Evolutionary conservation across 306 rosid species (phyloP).

Genomic region (Ormosia emarginata): DNA sequence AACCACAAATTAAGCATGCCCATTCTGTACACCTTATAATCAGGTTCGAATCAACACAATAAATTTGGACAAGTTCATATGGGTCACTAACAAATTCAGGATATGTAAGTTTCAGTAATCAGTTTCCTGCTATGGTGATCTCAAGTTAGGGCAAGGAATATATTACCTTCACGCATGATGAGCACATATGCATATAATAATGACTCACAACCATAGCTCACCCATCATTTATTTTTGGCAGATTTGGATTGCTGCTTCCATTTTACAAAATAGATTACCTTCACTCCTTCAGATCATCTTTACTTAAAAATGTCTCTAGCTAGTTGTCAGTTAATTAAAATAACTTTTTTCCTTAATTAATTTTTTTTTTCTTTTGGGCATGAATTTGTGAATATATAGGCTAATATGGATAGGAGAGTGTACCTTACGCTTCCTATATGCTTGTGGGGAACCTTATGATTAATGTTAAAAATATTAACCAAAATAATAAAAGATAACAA

Average conservation of each 20-base stretch:
- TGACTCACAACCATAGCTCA: not conserved
- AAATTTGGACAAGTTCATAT: not conserved
- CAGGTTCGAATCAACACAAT: not conserved
- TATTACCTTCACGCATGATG: not conserved
- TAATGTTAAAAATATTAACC: not conserved
- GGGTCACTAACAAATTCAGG: not conserved
- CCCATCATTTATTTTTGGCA: not conserved
- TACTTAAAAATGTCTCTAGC: not conserved
- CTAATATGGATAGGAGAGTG: slow-evolving; percentile 31
- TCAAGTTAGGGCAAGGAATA: not conserved
- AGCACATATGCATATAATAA: not conserved
- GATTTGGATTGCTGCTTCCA: not conserved
- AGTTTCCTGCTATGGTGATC: not conserved
- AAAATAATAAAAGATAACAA: slow-evolving; percentile 11
- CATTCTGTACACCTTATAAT: too few relatives aligned
- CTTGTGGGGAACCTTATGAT: slow-evolving; percentile 30
- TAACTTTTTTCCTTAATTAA: not conserved
- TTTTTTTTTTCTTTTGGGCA: not conserved
- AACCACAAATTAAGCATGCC: not conserved
- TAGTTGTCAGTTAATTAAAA: not conserved
- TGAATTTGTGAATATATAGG: not conserved
- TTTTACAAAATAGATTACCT: not conserved
- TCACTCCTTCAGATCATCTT: not conserved
- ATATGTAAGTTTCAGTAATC: not conserved
- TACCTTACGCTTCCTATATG: slow-evolving; percentile 39